phyloP scores from a whole-genome alignment of 2,329 filamentous ascomycete genomes.

The Epichloe scottii region DNA sequence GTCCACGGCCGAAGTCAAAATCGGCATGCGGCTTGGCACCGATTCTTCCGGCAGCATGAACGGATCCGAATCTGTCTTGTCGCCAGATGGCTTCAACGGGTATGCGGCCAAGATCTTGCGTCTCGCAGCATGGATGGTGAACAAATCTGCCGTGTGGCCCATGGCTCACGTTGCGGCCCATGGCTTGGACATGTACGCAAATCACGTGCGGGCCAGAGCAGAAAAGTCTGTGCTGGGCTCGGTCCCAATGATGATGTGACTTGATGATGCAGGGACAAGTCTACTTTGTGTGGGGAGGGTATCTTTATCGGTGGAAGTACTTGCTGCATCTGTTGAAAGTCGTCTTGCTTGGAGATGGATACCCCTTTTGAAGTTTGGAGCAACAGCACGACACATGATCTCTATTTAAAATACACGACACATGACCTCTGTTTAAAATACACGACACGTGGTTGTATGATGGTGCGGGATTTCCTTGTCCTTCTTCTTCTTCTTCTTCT shows the following conservation, averaged over 20 bases:
- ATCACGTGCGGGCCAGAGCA: slow-evolving; percentile 36
- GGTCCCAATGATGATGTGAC: not conserved
- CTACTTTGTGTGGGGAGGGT: not conserved
- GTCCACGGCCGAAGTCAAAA: slow-evolving; percentile 64
- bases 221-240: slow-evolving; percentile 35
- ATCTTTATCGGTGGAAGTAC: not conserved
- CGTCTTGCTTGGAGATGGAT: not conserved
- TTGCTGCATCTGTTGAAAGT: not conserved
- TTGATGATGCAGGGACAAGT: not conserved
- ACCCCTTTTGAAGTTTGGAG: not conserved
- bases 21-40: slow-evolving; percentile 30
- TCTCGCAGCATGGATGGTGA: slow-evolving; percentile 75
- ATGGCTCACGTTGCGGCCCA: slow-evolving; percentile 43
- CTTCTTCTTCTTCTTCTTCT: accelerated
- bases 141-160: slow-evolving; percentile 86
- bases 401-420: too few relatives aligned
- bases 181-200: slow-evolving; percentile 42
- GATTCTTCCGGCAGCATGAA: slow-evolving; percentile 32
- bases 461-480: not conserved
- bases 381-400: not conserved
- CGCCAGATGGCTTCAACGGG: slow-evolving; percentile 52
- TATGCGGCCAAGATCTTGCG: slow-evolving; percentile 77
- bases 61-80: slow-evolving; percentile 38
- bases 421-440: not conserved
- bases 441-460: too few relatives aligned